These are phyloP conservation scores for Amylostereum chailletii DNA, from an alignment of 1,284 basidiomycete species.

Conservation along the genomic window DNA sequence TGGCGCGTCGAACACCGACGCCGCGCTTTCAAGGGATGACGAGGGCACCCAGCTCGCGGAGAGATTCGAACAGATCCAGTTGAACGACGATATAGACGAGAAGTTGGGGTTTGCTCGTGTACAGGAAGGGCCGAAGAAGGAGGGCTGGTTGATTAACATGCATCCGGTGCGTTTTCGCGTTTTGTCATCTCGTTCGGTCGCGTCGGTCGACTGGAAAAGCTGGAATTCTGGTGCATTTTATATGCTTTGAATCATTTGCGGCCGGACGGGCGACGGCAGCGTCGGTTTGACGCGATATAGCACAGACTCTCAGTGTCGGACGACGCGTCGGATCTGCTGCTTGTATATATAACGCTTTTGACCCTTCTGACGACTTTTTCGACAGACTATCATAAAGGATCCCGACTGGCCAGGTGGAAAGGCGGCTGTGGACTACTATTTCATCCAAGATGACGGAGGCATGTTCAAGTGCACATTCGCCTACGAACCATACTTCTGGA, in stretches of 20 bases:
- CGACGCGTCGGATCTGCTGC: neutral
- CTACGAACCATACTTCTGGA: slow-evolving; percentile 93
- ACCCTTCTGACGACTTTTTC: neutral
- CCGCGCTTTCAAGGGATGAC: slow-evolving; percentile 49
- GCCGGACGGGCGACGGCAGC: too few relatives aligned
- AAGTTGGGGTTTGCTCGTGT: slow-evolving; percentile 83
- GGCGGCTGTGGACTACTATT: slow-evolving; percentile 94
- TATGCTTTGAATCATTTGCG: too few relatives aligned
- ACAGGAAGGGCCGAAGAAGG: slow-evolving; percentile 63
- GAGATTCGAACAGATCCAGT: slow-evolving; percentile 68
- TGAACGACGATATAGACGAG: slow-evolving; percentile 87
- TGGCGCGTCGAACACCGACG: slow-evolving; percentile 3
- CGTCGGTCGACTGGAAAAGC: too few relatives aligned
- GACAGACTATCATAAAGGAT: slow-evolving; percentile 79
- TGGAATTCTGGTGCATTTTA: too few relatives aligned
- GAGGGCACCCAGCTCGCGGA: slow-evolving; percentile 81
- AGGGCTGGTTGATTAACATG: slow-evolving; percentile 99
- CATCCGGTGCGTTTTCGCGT: slow-evolving; percentile 64
- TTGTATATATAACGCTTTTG: too few relatives aligned
- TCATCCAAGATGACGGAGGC: slow-evolving; percentile 93
- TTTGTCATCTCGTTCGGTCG: neutral
- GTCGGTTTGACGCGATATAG: too few relatives aligned
- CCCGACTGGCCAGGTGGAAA: slow-evolving; percentile 73
- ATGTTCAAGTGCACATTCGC: slow-evolving; percentile 94
- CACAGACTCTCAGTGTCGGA: too few relatives aligned